These are phyloP conservation scores for Furcasterigmium sp. DNA, from an alignment of 2,329 filamentous ascomycete genomes.

Conservation along the genomic window DNA sequence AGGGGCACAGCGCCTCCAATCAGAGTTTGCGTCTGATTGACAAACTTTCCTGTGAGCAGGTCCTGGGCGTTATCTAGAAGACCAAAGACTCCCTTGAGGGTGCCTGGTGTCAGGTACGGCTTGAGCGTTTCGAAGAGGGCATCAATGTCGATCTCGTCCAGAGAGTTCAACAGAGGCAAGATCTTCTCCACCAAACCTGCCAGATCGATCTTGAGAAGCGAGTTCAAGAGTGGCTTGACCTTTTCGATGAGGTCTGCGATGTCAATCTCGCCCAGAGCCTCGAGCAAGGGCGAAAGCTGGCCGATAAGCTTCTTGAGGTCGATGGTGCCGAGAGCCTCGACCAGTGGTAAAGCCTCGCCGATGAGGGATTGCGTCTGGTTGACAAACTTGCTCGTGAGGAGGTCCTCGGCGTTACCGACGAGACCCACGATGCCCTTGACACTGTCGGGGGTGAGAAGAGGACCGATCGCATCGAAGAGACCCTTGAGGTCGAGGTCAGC, in stretches of 20 bases:
- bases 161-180: conserved; percentile 22
- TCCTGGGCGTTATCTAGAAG: conserved; percentile 29
- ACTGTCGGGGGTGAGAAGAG: conserved; percentile 25
- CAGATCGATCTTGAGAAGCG: conserved; percentile 23
- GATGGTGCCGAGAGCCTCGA: conserved; percentile 26
- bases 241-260: conserved; percentile 7
- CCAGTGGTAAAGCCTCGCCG: conserved; percentile 27
- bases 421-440: conserved; percentile 27
- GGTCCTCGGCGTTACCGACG: conserved; percentile 26
- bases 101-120: conserved; percentile 27
- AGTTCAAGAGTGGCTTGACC: conserved; percentile 22
- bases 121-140: conserved; percentile 24
- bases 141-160: conserved; percentile 21
- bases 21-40: conserved; percentile 33
- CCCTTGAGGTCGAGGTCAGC: conserved; percentile 24
- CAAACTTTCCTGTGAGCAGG: conserved; percentile 30
- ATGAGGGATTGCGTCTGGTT: conserved; percentile 24
- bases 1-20: conserved; percentile 31
- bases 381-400: conserved; percentile 23
- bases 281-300: conserved; percentile 23
- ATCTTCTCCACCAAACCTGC: conserved; percentile 20
- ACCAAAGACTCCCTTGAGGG: conserved; percentile 27
- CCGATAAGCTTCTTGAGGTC: conserved; percentile 26
- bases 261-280: conserved; percentile 11
- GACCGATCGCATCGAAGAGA: conserved; percentile 23